Evolutionary conservation across 306 rosid species (phyloP), one percentile per base, ranked within the genome.

Genomic region (Vigna unguiculata): DNA sequence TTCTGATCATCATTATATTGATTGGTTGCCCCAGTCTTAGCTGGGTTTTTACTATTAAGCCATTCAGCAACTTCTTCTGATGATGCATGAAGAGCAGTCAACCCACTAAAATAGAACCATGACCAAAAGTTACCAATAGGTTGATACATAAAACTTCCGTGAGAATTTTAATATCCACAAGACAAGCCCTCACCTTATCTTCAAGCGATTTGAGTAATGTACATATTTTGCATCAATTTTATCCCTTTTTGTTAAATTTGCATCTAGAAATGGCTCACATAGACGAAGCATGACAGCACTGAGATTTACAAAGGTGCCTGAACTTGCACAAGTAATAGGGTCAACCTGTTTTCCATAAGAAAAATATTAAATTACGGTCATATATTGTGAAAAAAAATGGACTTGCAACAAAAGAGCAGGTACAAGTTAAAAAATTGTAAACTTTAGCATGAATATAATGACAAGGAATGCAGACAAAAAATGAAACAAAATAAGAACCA

Each of bases 251-350:
- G 91, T 87, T 80, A 91, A 77, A 80, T 81, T 96, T 79, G 91
- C 96, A 83, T 96, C 98, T 57, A 96, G 78, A 86, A 96, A 96
- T 12, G 99, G 99, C 66, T 96, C 99, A 45, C 98, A 96, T 45
- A 96, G 94, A 48, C 89, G 90, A 78, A 96, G 91, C 99, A 96
- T 92, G 59, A 96, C 97, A 69, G 93, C 91, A 86, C 99, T 91
- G 62, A 96, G 96, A 91, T 85, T 96, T 64, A 96, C 96, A 86
- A 96, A 96, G 91, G 90, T 96, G 90, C 99, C 99, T 48, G 99
- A 96, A 88, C 99, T 96, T 71, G 99, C 99, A 88, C 91, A 89
- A 54, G 98, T 83, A 70, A 91, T 77, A 77, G 88, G 93, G 78
- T 96, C 99, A 74, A 91, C 99, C 99, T 96, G 86, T 52, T 71